These are phyloP conservation scores for Penicillium manginii DNA, from an alignment of 495 filamentous ascomycete species.

Conservation along the genomic window DNA sequence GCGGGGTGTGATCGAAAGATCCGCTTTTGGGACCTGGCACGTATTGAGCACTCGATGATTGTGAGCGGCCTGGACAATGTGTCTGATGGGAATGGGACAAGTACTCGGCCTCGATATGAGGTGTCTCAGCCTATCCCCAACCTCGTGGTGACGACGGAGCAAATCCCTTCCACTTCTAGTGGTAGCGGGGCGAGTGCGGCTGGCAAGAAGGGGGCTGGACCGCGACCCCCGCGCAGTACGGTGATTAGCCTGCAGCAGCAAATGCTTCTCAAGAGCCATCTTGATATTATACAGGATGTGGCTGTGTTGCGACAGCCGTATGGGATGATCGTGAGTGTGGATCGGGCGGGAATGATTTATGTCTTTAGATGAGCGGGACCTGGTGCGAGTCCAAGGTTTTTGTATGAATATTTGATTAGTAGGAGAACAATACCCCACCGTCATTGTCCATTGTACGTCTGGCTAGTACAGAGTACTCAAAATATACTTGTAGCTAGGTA, in stretches of 20 bases:
- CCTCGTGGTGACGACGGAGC: constrained; percentile 74
- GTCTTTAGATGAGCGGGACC: constrained; percentile 67
- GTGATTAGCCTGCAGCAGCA: constrained; percentile 89
- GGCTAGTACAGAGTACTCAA: too few species aligned
- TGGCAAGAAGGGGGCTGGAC: constrained; percentile 42
- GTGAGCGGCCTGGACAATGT: constrained; percentile 78
- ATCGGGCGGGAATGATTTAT: constrained; percentile 90
- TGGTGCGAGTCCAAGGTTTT: background rate
- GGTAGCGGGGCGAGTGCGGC: constrained; percentile 31
- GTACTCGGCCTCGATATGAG: constrained; percentile 71
- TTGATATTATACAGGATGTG: constrained; percentile 89
- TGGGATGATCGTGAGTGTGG: constrained; percentile 88
- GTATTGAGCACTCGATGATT: constrained; percentile 71
- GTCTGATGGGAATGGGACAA: constrained; percentile 49
- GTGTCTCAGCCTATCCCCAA: constrained; percentile 67
- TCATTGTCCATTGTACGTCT: too few species aligned
- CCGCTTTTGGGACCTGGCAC: constrained; percentile 86
- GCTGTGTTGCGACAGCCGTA: constrained; percentile 86
- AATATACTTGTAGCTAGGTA: too few species aligned
- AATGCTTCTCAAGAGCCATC: constrained; percentile 79
- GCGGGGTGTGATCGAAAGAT: constrained; percentile 89
- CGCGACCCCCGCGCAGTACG: constrained; percentile 71
- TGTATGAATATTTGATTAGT: background rate
- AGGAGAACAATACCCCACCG: background rate
- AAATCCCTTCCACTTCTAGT: constrained; percentile 52